Evolutionary conservation across 2,329 filamentous ascomycete genomes (phyloP).

Genomic region (Aspergillus sojae): DNA sequence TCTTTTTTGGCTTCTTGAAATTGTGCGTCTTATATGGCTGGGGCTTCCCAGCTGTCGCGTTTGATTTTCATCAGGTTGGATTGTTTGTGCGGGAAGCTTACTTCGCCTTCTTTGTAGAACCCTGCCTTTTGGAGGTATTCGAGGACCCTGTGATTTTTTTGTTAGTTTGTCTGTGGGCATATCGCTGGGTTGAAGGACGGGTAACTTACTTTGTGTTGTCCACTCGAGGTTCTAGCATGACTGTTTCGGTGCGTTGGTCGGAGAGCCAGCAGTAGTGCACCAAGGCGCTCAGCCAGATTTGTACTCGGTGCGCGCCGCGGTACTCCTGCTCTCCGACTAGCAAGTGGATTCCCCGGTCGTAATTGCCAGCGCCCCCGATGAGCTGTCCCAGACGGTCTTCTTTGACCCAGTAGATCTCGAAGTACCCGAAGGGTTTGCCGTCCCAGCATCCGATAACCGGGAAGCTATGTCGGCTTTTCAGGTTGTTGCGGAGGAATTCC

Average conservation of each 20-base stretch:
- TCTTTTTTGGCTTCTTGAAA: background rate
- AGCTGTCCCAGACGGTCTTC: slow-evolving; percentile 78
- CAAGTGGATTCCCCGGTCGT: slow-evolving; percentile 85
- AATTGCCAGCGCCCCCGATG: slow-evolving; percentile 70
- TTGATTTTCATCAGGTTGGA: slow-evolving; percentile 80
- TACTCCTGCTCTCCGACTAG: slow-evolving; percentile 92
- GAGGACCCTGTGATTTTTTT: slow-evolving; percentile 54
- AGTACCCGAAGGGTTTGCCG: slow-evolving; percentile 92
- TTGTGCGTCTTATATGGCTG: slow-evolving; percentile 52
- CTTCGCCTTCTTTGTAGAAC: slow-evolving; percentile 83
- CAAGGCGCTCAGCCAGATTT: slow-evolving; percentile 78
- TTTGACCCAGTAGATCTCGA: slow-evolving; percentile 98
- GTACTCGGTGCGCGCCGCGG: slow-evolving; percentile 73
- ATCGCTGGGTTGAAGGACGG: background rate
- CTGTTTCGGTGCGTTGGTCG: slow-evolving; percentile 77
- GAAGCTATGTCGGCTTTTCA: slow-evolving; percentile 76
- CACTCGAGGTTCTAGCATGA: slow-evolving; percentile 85
- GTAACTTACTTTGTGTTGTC: slow-evolving; percentile 80
- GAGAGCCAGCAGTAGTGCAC: slow-evolving; percentile 83
- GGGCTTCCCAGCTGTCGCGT: slow-evolving; percentile 78
- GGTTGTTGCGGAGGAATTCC: slow-evolving; percentile 66
- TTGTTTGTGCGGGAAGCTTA: slow-evolving; percentile 90
- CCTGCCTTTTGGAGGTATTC: slow-evolving; percentile 71
- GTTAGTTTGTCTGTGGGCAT: slow-evolving; percentile 13
- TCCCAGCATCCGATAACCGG: slow-evolving; percentile 94